Evolutionary conservation across 2,329 filamentous ascomycete genomes (phyloP).

Genomic region (Rutstroemia sp.): DNA sequence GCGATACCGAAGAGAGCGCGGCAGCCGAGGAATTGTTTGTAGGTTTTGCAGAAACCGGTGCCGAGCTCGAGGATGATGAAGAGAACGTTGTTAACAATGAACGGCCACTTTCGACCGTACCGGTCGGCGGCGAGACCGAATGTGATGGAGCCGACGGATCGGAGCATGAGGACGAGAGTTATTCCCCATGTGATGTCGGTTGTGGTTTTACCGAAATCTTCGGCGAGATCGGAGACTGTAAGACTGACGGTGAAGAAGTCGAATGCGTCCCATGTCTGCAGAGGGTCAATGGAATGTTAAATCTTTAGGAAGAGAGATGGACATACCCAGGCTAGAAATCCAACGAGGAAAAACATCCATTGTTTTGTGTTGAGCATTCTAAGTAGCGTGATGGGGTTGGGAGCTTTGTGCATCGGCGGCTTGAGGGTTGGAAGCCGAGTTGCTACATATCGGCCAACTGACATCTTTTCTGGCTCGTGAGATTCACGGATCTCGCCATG

Average conservation of each 20-base stretch:
- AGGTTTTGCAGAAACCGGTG: slow-evolving; percentile 69
- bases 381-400: slow-evolving; percentile 65
- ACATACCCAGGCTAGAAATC: slow-evolving; percentile 59
- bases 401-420: slow-evolving; percentile 53
- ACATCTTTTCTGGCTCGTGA: slow-evolving; percentile 18
- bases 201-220: slow-evolving; percentile 50
- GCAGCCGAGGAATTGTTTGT: slow-evolving; percentile 60
- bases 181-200: slow-evolving; percentile 68
- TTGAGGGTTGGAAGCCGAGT: slow-evolving; percentile 50
- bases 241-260: slow-evolving; percentile 78
- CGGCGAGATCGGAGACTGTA: slow-evolving; percentile 63
- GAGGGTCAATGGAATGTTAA: not conserved
- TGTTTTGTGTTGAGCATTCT: slow-evolving; percentile 54
- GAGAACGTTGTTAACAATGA: slow-evolving; percentile 67
- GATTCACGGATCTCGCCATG: slow-evolving; percentile 13
- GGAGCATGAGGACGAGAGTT: slow-evolving; percentile 65
- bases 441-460: slow-evolving; percentile 33
- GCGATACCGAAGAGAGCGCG: slow-evolving; percentile 70
- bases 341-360: slow-evolving; percentile 72
- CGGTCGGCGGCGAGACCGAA: slow-evolving; percentile 75
- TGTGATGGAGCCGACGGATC: slow-evolving; percentile 65
- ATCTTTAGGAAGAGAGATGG: not conserved
- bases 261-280: slow-evolving; percentile 64
- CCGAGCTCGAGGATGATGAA: slow-evolving; percentile 63
- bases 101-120: slow-evolving; percentile 76